These are phyloP conservation scores for Mortierella sp. DNA, from an alignment of 371 early-diverging fungal species.

Conservation along the genomic window DNA sequence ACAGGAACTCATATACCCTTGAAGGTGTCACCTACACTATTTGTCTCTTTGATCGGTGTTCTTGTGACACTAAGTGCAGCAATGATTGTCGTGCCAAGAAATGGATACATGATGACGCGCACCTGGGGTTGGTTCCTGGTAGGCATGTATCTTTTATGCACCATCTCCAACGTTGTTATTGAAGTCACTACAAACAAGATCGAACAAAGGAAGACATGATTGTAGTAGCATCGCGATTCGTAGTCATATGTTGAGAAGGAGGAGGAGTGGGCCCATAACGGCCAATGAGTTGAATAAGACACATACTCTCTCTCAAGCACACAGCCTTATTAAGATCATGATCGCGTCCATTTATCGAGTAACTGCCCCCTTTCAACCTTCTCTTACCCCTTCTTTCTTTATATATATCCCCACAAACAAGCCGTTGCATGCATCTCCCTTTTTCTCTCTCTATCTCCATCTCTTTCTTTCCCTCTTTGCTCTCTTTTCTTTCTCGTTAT, in stretches of 20 bases:
- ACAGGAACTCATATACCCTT: conserved; percentile 65
- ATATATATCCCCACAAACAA: background rate
- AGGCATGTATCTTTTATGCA: conserved; percentile 66
- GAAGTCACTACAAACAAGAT: conserved; percentile 9
- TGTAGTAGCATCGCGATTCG: no score
- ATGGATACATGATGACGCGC: conserved; percentile 68
- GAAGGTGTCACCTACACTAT: conserved; percentile 66
- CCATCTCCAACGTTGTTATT: conserved; percentile 60
- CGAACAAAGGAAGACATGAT: no score
- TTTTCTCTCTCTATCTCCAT: background rate
- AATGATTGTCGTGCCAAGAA: conserved; percentile 69
- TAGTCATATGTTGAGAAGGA: no score
- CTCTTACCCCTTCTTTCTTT: background rate
- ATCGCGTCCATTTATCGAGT: background rate
- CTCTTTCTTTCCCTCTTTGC: no score
- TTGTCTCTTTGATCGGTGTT: conserved; percentile 70
- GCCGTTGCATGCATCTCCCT: background rate
- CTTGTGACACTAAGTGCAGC: conserved; percentile 65
- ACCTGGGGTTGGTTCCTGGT: conserved; percentile 70
- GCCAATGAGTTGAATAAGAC: no score
- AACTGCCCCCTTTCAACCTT: background rate
- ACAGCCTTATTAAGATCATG: no score
- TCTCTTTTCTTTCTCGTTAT: background rate
- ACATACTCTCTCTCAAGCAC: no score
- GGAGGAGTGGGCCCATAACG: no score